These are phyloP conservation scores for Malus fusca DNA, from an alignment of 306 rosid genomes.

Conservation along the genomic window DNA sequence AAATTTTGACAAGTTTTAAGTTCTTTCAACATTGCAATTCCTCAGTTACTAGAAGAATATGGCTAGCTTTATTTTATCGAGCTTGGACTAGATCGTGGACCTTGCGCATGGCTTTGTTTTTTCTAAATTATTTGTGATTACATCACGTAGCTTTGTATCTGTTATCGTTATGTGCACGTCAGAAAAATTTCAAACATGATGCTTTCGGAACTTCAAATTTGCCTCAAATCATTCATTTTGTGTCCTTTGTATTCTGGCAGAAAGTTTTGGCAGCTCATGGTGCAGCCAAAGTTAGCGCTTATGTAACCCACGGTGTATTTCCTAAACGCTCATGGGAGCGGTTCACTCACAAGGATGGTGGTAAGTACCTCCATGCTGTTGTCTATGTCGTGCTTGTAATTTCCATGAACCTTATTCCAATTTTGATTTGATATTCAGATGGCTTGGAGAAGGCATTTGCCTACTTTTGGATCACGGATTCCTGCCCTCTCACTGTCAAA, in stretches of 20 bases:
- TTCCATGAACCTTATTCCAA: constrained; percentile 1
- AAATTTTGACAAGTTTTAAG: not conserved
- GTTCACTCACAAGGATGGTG: constrained; percentile 66
- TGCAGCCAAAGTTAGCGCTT: constrained; percentile 87
- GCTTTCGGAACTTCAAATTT: constrained; percentile 6
- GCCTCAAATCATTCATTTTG: not conserved
- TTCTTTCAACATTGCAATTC: not conserved
- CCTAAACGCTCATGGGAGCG: constrained; percentile 78
- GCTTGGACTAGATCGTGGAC: not conserved
- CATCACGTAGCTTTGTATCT: not conserved
- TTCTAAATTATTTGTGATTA: not conserved
- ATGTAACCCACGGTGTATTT: constrained; percentile 88
- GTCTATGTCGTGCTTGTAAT: not conserved
- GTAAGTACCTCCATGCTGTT: constrained; percentile 30
- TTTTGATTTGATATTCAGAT: constrained; percentile 25
- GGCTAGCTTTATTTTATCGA: not conserved
- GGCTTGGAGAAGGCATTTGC: constrained; percentile 49
- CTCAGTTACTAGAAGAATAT: not conserved
- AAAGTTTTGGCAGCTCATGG: constrained; percentile 86
- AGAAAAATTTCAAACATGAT: not conserved
- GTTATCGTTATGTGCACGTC: not conserved
- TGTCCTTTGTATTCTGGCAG: constrained; percentile 24
- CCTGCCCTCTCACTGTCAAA: too few relatives aligned
- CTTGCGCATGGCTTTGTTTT: not conserved
- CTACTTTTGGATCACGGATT: constrained; percentile 30